These are phyloP conservation scores for Eucalyptus tenuipes DNA, from an alignment of 345 rosid species.

Conservation along the genomic window DNA sequence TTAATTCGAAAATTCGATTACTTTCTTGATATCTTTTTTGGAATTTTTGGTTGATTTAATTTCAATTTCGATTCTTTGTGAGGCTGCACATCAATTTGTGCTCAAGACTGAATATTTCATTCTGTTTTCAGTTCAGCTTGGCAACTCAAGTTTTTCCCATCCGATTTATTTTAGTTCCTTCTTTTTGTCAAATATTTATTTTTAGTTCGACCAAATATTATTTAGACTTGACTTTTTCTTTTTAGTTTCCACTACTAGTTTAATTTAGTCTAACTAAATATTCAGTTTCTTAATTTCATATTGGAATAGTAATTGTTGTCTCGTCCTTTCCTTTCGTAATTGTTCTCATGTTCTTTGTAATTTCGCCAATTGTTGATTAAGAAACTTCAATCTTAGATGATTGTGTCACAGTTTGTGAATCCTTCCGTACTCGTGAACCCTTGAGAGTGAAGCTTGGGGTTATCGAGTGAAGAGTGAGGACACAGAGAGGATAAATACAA, in stretches of 20 bases:
- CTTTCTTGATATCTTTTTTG: neutral
- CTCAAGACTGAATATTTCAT: neutral
- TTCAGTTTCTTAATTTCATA: neutral
- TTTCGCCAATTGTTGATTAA: neutral
- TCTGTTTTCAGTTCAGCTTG: neutral
- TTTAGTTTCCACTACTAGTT: neutral
- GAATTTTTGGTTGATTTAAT: neutral
- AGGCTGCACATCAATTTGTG: fast-evolving
- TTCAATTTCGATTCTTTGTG: neutral
- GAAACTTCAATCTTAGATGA: neutral
- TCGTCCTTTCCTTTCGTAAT: neutral
- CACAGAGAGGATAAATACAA: no score
- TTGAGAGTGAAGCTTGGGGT: no score
- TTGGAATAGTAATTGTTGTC: neutral
- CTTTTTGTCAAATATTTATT: neutral
- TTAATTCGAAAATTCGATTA: no score
- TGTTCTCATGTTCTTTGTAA: neutral
- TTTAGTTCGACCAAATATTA: neutral
- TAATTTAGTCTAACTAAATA: fast-evolving
- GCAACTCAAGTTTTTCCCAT: neutral
- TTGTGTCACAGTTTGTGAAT: no score
- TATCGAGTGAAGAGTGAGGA: no score
- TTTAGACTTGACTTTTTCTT: neutral
- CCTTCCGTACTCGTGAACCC: no score
- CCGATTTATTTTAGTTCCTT: neutral